phyloP scores from a whole-genome alignment of 2,329 filamentous ascomycete species.

The Rasamsonia emersonii region DNA sequence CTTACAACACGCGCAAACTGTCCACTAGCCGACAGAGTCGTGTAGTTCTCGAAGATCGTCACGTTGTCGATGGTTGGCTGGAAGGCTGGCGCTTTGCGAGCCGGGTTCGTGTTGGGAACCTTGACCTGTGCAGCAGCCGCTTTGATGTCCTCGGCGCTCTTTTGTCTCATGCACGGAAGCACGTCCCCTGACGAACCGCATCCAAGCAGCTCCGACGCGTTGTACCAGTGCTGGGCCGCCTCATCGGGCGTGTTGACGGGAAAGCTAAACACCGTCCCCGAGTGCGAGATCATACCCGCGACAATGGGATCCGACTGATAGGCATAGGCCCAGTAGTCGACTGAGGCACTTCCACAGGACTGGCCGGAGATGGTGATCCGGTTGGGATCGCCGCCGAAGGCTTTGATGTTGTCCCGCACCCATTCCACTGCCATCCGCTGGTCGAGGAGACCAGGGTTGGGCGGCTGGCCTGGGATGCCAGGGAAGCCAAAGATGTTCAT shows the following conservation, averaged over 20 bases:
- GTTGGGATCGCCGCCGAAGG: conserved; percentile 72
- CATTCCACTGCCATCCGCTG: conserved; percentile 65
- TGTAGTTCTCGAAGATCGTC: conserved; percentile 37
- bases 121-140: conserved; percentile 28
- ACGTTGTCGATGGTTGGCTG: conserved; percentile 36
- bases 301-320: conserved; percentile 30
- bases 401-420: conserved; percentile 66
- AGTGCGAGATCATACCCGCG: conserved; percentile 28
- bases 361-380: conserved; percentile 76
- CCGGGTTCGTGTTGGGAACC: conserved; percentile 24
- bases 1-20: conserved; percentile 30
- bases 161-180: conserved; percentile 32
- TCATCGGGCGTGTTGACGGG: conserved; percentile 28
- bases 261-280: conserved; percentile 37
- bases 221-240: conserved; percentile 35
- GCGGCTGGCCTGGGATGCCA: conserved; percentile 54
- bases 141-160: conserved; percentile 28
- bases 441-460: conserved; percentile 65
- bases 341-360: conserved; percentile 45
- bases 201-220: conserved; percentile 31
- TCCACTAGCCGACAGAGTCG: conserved; percentile 22
- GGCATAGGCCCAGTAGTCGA: conserved; percentile 24
- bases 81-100: conserved; percentile 24
- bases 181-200: conserved; percentile 24
- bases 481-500: conserved; percentile 67